Conservation (phyloP, 768 basidiomycete species). For the Holtermanniella nyarrowii region DNA sequence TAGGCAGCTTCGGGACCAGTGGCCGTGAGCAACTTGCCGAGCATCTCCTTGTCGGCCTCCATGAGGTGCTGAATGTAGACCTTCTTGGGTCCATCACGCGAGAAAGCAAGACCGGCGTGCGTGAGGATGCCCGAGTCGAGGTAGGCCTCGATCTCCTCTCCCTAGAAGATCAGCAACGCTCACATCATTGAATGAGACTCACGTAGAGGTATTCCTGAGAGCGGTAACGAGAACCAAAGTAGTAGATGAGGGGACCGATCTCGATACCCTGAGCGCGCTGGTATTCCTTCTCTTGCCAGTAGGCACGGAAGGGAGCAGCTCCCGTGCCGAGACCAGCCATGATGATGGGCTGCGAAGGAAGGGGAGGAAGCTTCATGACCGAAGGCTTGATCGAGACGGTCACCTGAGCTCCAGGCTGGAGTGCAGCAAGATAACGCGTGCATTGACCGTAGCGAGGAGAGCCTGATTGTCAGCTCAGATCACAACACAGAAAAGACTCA, state of each 20-base stretch:
- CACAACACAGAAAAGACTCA: slow-evolving; percentile 41
- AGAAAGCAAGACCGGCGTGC: slow-evolving; percentile 89
- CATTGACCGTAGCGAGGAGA: slow-evolving; percentile 79
- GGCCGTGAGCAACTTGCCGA: slow-evolving; percentile 61
- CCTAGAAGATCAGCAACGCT: slow-evolving; percentile 13
- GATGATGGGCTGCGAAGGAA: slow-evolving; percentile 78
- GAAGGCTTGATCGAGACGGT: slow-evolving; percentile 97
- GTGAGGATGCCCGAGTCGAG: slow-evolving; percentile 74
- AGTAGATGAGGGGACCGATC: slow-evolving; percentile 90
- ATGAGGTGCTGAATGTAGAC: slow-evolving; percentile 99
- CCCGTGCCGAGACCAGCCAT: slow-evolving; percentile 98
- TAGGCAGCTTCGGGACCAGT: slow-evolving; percentile 43
- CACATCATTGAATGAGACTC: slow-evolving; percentile 9
- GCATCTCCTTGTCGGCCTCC: slow-evolving; percentile 69
- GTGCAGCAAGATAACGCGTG: slow-evolving; percentile 79
- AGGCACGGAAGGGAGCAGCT: slow-evolving; percentile 97
- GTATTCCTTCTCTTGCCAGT: slow-evolving; percentile 88
- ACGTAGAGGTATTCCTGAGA: slow-evolving; percentile 86
- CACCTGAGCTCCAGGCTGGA: slow-evolving; percentile 79
- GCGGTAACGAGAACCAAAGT: slow-evolving; percentile 95
- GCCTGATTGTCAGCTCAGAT: slow-evolving; percentile 45
- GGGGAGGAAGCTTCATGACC: slow-evolving; percentile 96
- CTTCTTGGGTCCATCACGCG: slow-evolving; percentile 81
- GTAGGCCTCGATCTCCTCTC: slow-evolving; percentile 73
- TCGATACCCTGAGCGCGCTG: slow-evolving; percentile 63